phyloP scores from a whole-genome alignment of 192 early-diverging fungal genomes.

The Backusella luteola region DNA sequence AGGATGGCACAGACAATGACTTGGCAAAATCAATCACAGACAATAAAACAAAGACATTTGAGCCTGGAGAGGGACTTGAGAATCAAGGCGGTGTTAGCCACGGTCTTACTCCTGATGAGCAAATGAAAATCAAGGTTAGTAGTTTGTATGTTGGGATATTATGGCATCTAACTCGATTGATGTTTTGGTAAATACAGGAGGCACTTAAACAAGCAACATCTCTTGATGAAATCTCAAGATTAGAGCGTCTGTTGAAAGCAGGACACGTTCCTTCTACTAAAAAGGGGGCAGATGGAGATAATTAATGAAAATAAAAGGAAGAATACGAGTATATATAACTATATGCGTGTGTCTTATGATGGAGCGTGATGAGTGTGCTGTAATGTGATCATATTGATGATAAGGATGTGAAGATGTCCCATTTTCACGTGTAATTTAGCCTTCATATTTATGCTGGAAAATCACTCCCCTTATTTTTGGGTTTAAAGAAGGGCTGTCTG shows the following conservation, averaged over 20 bases:
- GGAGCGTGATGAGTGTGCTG: not conserved
- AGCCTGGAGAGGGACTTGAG: slow-evolving; percentile 72
- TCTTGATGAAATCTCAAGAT: slow-evolving; percentile 69
- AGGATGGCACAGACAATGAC: slow-evolving; percentile 60
- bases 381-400: not conserved
- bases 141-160: not conserved
- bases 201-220: slow-evolving; percentile 74
- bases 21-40: slow-evolving; percentile 65
- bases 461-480: not conserved
- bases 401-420: too few species aligned
- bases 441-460: not conserved
- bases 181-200: slow-evolving; percentile 31
- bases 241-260: slow-evolving; percentile 68
- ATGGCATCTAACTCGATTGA: not conserved
- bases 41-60: slow-evolving; percentile 78
- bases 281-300: not conserved
- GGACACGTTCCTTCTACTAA: slow-evolving; percentile 45
- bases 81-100: slow-evolving; percentile 55
- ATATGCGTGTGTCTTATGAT: slow-evolving; percentile 2
- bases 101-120: slow-evolving; percentile 65
- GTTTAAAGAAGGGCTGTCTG: not conserved
- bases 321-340: not conserved
- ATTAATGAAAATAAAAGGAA: slow-evolving; percentile 1
- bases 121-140: slow-evolving; percentile 58
- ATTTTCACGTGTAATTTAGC: not conserved